Evolutionary conservation across 352 stramenopile genomes (phyloP).

Genomic region (Phytopythium delawarense): DNA sequence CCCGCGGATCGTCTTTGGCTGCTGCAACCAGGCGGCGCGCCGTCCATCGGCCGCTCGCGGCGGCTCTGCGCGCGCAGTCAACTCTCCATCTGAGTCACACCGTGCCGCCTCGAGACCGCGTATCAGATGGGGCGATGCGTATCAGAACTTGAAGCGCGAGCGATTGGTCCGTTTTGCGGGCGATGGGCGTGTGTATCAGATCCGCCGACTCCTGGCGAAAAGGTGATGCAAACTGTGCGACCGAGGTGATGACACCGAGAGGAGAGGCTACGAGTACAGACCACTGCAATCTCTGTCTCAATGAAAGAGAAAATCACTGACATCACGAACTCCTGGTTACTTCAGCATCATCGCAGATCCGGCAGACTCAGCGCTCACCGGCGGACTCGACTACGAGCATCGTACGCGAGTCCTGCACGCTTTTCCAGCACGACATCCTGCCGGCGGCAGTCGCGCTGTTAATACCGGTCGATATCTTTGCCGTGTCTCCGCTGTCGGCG

Average conservation of each 20-base stretch:
- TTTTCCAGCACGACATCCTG: conserved; percentile 43
- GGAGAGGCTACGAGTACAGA: no score
- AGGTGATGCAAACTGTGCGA: neutral
- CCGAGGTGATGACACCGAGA: neutral
- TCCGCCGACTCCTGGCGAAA: neutral
- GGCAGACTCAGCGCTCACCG: conserved; percentile 22
- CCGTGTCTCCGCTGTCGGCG: neutral
- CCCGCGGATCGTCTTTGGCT: neutral
- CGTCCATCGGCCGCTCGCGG: neutral
- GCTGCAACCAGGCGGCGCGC: neutral
- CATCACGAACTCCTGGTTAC: no score
- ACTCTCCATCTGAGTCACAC: neutral
- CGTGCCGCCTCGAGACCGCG: neutral
- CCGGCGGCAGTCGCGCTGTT: conserved; percentile 1
- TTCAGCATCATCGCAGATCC: conserved; percentile 10
- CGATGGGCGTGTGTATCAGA: neutral
- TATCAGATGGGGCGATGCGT: neutral
- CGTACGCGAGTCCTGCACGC: conserved; percentile 41
- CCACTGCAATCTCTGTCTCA: no score
- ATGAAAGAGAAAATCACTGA: no score
- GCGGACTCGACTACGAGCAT: conserved; percentile 36
- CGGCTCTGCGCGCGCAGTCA: neutral
- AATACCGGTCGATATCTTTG: neutral
- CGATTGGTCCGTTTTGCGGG: neutral
- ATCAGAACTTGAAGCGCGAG: neutral